Evolutionary conservation across 306 rosid species (phyloP), one percentile per base, ranked within the genome.

Genomic region (Amphicarpaea edgeworthii): DNA sequence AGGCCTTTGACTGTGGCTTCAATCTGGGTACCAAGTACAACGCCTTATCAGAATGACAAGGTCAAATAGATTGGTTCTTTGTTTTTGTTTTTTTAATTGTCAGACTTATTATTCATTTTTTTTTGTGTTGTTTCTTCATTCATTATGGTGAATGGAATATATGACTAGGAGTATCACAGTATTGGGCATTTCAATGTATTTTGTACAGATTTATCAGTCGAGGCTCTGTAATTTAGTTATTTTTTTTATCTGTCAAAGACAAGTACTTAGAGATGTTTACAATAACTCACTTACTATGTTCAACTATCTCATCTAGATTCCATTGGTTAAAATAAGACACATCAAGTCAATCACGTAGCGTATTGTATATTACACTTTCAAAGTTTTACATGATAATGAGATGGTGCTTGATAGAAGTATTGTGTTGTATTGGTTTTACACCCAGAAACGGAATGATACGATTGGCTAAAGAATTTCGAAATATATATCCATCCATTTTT

Each of bases 11-110:
- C 80, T 15, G 40, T 85, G 4, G 88, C 87, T 61, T 88, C 90
- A 53, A 83, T 88, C 59, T 88, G 90, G 96, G 87, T 78, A 28
- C 90, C 92, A 38, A n/a, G n/a, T n/a, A n/a, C n/a, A n/a, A 65
- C 9, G 55, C 14, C 46, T 58, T 79, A 67, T 46, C 38, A 8
- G 28, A 58, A 57, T 41, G 8, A 63, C 23, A 70, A n/a, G 68
- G 63, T 64, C 79, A 83, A 70, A 70, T 81, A 57, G 72, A 69
- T 28, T 77, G n/a, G 23, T 26, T 21, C 30, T 53, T 17, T 15
- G 68, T 26, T 63, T 37, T 16, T 24, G 16, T 9, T 41, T 4
- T 51, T 62, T 67, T 20, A 16, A 24, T 60, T 60, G 53, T 41
- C 23, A 63, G 4, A 57, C 20, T 81, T 70, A 2, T 2, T 71